Conservation (phyloP, 2,329 filamentous ascomycete species). For the Remersonia thermophila region DNA sequence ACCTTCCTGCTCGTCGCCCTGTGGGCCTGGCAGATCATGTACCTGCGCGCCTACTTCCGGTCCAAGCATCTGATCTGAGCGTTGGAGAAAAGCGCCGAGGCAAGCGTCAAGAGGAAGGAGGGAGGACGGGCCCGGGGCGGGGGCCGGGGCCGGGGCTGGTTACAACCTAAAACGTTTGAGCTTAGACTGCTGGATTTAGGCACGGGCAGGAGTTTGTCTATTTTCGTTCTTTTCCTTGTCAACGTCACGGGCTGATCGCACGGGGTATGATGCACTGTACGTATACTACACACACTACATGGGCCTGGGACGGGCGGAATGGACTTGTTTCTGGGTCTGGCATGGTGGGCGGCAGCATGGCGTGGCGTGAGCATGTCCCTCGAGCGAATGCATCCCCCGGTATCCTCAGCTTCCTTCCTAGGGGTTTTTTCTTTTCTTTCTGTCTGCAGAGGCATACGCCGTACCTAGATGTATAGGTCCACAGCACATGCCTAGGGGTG, state of each 20-base stretch:
- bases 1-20: constrained; percentile 82
- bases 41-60: constrained; percentile 94
- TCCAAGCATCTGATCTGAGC: constrained; percentile 58
- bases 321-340: background rate
- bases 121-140: background rate
- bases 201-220: background rate
- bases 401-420: too few relatives aligned
- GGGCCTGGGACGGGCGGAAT: background rate
- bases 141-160: background rate
- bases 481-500: too few relatives aligned
- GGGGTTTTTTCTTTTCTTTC: too few relatives aligned
- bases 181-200: too few relatives aligned
- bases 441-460: too few relatives aligned
- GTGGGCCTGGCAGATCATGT: constrained; percentile 95
- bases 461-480: too few relatives aligned
- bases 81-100: too few relatives aligned
- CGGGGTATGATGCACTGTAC: background rate
- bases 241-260: background rate
- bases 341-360: too few relatives aligned
- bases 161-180: background rate
- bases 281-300: too few relatives aligned
- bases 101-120: background rate
- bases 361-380: too few relatives aligned
- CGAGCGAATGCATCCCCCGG: background rate
- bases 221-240: too few relatives aligned